Evolutionary conservation across 1,284 basidiomycete species (phyloP).

Genomic region (Malassezia yamatoensis): DNA sequence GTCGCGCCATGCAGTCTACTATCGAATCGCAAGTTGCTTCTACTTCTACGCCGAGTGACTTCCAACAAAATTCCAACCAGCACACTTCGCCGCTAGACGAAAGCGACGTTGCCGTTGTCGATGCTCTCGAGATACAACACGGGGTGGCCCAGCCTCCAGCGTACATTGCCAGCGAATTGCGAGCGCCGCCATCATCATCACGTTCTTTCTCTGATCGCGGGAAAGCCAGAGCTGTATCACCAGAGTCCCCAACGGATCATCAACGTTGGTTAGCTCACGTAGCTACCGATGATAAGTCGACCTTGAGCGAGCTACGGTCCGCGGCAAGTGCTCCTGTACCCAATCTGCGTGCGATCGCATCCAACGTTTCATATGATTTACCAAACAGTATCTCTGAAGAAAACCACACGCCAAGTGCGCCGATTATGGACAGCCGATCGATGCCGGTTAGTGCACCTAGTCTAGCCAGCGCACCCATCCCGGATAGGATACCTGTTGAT

Average conservation of each 20-base stretch:
- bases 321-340: conserved; percentile 10
- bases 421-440: not conserved
- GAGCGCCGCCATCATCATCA: not conserved
- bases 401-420: not conserved
- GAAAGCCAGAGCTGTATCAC: not conserved
- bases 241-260: not conserved
- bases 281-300: conserved; percentile 15
- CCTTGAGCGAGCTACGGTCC: not conserved
- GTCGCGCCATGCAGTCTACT: too few species aligned
- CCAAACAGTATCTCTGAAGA: too few species aligned
- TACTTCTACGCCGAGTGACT: too few species aligned
- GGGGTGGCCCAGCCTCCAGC: conserved; percentile 1
- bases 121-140: not conserved
- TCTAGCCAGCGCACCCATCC: too few species aligned
- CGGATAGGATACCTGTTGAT: too few species aligned
- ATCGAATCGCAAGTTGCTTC: too few species aligned
- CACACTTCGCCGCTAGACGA: not conserved
- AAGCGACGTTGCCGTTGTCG: conserved; percentile 3
- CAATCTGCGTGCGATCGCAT: too few species aligned
- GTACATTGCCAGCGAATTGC: not conserved
- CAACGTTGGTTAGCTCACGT: conserved; percentile 6
- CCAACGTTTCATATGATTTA: too few species aligned
- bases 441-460: not conserved
- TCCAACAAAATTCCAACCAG: conserved; percentile 17
- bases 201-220: not conserved